Evolutionary conservation across 2,329 filamentous ascomycete species (phyloP).

Genomic region (Colletotrichum liaoningense): DNA sequence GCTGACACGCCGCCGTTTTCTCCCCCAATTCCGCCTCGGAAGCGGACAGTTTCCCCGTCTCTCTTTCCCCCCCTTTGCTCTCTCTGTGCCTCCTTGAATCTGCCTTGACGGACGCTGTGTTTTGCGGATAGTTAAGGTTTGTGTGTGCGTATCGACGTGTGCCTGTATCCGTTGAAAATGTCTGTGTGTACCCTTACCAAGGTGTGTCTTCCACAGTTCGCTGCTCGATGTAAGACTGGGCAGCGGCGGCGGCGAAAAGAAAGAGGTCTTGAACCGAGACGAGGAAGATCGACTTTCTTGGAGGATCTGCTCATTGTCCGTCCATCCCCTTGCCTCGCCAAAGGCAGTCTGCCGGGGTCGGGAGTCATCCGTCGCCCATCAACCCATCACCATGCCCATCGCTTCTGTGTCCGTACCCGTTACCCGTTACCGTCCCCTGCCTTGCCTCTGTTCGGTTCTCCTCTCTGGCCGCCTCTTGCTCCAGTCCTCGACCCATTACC

Average conservation of each 20-base stretch:
- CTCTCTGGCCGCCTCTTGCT: constrained; percentile 13
- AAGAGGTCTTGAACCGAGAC: constrained; percentile 4
- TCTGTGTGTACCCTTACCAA: background rate
- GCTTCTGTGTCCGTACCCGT: constrained; percentile 1
- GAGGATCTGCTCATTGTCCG: constrained; percentile 23
- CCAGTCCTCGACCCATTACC: constrained; percentile 14
- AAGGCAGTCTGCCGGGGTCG: constrained; percentile 18
- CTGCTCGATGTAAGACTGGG: background rate
- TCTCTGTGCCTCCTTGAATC: background rate
- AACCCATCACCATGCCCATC: constrained; percentile 9
- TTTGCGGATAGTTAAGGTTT: background rate
- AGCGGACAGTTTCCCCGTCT: background rate
- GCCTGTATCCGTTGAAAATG: background rate
- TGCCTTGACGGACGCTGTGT: background rate
- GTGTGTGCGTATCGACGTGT: background rate
- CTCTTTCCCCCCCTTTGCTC: no score
- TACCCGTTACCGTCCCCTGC: constrained; percentile 7
- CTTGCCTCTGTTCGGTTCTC: constrained; percentile 12
- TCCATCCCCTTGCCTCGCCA: constrained; percentile 9
- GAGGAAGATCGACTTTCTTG: constrained; percentile 5
- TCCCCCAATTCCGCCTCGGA: constrained; percentile 11
- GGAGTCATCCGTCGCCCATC: constrained; percentile 25
- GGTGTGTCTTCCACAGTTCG: background rate
- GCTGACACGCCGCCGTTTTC: background rate
- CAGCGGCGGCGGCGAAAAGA: background rate